These are phyloP conservation scores for Colletotrichum tropicale DNA, from an alignment of 2,329 filamentous ascomycete species.

Conservation along the genomic window DNA sequence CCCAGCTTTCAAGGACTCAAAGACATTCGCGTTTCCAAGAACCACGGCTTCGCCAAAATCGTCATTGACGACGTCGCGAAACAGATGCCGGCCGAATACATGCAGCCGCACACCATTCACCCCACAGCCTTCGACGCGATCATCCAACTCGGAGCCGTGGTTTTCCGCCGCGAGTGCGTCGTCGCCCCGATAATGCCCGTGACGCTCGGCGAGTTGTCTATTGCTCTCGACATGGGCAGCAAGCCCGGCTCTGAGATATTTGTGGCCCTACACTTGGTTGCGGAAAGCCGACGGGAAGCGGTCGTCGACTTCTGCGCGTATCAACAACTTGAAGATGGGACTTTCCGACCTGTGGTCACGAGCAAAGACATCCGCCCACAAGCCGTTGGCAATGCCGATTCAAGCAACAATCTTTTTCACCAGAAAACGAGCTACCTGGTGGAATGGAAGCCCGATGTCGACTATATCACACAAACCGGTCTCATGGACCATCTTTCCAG, in stretches of 20 bases:
- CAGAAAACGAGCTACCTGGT: not conserved
- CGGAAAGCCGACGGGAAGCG: not conserved
- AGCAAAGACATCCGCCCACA: not conserved
- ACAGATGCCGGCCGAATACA: not conserved
- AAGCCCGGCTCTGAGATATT: not conserved
- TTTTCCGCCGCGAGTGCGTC: not conserved
- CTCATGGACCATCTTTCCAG: not conserved
- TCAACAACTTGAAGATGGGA: too few species aligned
- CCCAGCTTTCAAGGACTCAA: not conserved
- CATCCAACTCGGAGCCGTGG: not conserved
- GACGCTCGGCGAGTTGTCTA: not conserved
- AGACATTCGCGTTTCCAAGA: not conserved
- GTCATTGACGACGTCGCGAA: not conserved
- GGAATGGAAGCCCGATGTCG: not conserved
- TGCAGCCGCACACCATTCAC: not conserved
- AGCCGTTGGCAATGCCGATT: not conserved
- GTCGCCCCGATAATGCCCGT: not conserved
- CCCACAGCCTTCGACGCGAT: not conserved
- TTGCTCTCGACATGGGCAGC: not conserved
- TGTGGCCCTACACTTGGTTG: not conserved
- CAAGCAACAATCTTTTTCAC: not conserved
- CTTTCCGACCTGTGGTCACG: too few species aligned
- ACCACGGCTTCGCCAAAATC: not conserved
- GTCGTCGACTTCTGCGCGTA: not conserved
- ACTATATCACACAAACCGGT: not conserved